phyloP scores from a whole-genome alignment of 2,329 filamentous ascomycete genomes.

The Chaetoscypha palmicola region DNA sequence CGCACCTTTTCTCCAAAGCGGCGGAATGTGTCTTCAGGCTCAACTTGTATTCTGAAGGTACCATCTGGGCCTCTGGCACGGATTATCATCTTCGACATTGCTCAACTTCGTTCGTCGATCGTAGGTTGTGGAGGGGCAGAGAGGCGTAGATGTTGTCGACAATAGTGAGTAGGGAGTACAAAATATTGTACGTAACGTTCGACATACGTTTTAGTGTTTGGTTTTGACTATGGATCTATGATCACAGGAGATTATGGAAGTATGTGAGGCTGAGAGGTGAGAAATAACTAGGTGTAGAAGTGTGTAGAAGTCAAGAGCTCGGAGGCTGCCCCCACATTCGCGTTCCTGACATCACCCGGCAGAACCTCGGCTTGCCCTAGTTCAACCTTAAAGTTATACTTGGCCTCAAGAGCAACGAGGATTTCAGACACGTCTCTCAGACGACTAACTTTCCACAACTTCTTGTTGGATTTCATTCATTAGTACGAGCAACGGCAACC shows the following conservation, averaged over 20 bases:
- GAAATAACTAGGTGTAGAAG: neutral
- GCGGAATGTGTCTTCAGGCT: conserved; percentile 65
- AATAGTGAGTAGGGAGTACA: too few species aligned
- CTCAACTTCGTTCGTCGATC: neutral
- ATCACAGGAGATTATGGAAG: too few species aligned
- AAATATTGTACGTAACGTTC: too few species aligned
- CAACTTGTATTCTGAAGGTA: conserved; percentile 77
- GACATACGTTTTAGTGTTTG: too few species aligned
- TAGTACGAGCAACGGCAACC: too few species aligned
- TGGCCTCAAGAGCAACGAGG: conserved; percentile 10
- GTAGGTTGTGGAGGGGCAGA: neutral
- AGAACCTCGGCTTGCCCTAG: neutral
- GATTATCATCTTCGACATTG: conserved; percentile 66
- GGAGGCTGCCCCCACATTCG: neutral
- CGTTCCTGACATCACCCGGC: neutral
- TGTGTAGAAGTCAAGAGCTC: conserved; percentile 1
- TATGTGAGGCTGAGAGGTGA: neutral
- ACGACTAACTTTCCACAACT: too few species aligned
- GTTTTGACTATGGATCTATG: too few species aligned
- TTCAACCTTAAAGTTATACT: conserved; percentile 13
- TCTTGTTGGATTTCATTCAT: too few species aligned
- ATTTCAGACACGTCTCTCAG: conserved; percentile 7
- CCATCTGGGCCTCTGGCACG: conserved; percentile 71
- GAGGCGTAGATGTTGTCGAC: too few species aligned
- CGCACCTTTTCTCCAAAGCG: conserved; percentile 48